Percentiles rank a stretch among this genome's conserved stretches.
Evolutionary conservation across 352 stramenopile species (phyloP).

Genomic region (Phytopythium montanum): DNA sequence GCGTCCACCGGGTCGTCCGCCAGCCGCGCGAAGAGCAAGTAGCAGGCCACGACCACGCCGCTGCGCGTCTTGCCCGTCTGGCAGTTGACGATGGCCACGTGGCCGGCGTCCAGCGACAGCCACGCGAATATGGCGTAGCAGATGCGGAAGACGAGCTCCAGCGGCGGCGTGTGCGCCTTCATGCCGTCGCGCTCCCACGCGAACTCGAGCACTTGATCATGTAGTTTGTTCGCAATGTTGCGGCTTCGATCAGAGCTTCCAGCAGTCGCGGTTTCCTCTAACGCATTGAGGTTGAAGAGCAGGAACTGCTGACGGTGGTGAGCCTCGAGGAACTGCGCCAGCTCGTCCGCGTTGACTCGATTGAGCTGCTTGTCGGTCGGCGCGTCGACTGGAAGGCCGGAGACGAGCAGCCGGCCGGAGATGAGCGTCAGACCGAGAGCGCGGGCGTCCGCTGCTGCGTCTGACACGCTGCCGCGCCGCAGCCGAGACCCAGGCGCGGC

Average conservation of each 20-base stretch:
- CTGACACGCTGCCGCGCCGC: slow-evolving; percentile 32
- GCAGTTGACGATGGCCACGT: slow-evolving; percentile 89
- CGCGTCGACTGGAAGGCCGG: slow-evolving; percentile 43
- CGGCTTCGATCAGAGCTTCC: too few species aligned
- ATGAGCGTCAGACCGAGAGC: slow-evolving; percentile 75
- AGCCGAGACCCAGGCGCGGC: slow-evolving; percentile 26
- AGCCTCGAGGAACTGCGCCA: slow-evolving; percentile 53
- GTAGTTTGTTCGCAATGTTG: slow-evolving; percentile 50
- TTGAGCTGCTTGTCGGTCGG: slow-evolving; percentile 74
- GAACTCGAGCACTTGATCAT: slow-evolving; percentile 86
- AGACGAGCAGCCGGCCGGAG: slow-evolving; percentile 58
- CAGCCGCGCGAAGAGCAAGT: slow-evolving; percentile 85
- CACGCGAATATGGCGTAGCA: slow-evolving; percentile 94
- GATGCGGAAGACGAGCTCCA: slow-evolving; percentile 87
- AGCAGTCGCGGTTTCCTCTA: slow-evolving; percentile 28
- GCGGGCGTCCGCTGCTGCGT: slow-evolving; percentile 22
- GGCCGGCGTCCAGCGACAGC: slow-evolving; percentile 70
- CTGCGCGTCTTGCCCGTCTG: slow-evolving; percentile 92
- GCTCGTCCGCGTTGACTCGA: slow-evolving; percentile 65
- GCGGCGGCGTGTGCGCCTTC: slow-evolving; percentile 76
- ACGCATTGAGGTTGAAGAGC: slow-evolving; percentile 76
- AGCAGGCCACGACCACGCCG: slow-evolving; percentile 91
- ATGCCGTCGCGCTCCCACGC: slow-evolving; percentile 78
- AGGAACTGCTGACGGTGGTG: slow-evolving; percentile 61
- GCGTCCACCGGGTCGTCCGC: slow-evolving; percentile 72